Base-by-base conservation (phyloP, 352 stramenopile genomes). In the Phytopythium aichiense region DNA sequence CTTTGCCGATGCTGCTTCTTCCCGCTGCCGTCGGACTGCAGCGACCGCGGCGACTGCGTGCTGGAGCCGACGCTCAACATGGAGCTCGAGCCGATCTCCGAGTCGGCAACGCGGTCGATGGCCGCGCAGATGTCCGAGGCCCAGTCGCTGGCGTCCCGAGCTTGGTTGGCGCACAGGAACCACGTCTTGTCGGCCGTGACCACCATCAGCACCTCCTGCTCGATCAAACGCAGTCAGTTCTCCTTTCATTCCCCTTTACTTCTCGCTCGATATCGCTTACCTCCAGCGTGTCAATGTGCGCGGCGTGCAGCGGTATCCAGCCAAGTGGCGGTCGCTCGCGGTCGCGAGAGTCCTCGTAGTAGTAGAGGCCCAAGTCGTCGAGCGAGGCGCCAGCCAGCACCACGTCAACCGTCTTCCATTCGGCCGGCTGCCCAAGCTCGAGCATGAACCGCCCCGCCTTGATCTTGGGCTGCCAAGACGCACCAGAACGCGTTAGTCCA, bases 181-280 rank as follows among this genome's bases (percentile, higher is more conserved):
- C 81, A 93, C 58, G 81, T 91, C 65, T 88, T 84, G 67, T 91
- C 80, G 18, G 76, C 72, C 42, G 81, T 87, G 31, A 89, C 72
- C 42, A 93, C 77, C 77, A 91, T 91, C 58, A 92, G 50, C 18
- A 92, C 79, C 60, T 92, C 84, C 55, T 63, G 59, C 18, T n/a
- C 15, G 18, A n/a, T 22, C 51, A 38, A 33, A 8, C 35, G 4
- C 30, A 25, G 18, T 56, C 2, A 64, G 59, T 8, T 50, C n/a
- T 33, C 42, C 15, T 28, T 28, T 1, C 6, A 23, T 12, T 28
- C 42, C 15, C 42, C 7, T 23, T 13, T 25, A 15, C 1, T 18
- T 40, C 8, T 40, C 8, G 35, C 35, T 40, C 6, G 35, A 40
- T 8, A 40, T 15, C 9, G 35, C 45, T 9, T n/a, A 66, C 61